A percentile compares a stretch with the other conserved stretches of the same genome.
phyloP scores from a whole-genome alignment of 305 asterid genomes.

The Fraxinus xanthoxyloides region DNA sequence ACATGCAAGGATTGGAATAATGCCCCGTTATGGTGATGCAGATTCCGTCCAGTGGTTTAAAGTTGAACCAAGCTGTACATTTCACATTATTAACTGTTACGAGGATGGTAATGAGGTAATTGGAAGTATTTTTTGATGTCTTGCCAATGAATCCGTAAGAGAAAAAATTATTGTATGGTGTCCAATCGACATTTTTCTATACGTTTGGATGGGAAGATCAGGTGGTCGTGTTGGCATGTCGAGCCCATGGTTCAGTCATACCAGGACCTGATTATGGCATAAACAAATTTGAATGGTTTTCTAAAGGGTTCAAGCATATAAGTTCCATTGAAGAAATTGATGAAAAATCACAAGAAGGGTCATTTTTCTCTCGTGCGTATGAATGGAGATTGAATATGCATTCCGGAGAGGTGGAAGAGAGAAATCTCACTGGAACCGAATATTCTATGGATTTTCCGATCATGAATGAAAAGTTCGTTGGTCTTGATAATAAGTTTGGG shows the following conservation, averaged over 20 bases:
- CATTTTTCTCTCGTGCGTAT: constrained; percentile 39
- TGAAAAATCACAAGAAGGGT: constrained; percentile 18
- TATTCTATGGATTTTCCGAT: constrained; percentile 66
- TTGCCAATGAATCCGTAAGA: background rate
- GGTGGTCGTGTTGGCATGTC: constrained; percentile 54
- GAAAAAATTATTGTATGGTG: background rate
- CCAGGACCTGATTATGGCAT: constrained; percentile 64
- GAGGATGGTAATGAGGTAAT: constrained; percentile 56
- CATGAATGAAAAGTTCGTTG: constrained; percentile 44
- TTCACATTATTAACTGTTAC: constrained; percentile 59
- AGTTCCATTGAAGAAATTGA: constrained; percentile 7
- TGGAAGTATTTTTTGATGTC: background rate
- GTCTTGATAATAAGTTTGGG: constrained; percentile 40
- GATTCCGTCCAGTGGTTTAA: constrained; percentile 59
- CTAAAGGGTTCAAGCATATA: constrained; percentile 38
- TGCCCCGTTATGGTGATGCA: constrained; percentile 77
- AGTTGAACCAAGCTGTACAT: constrained; percentile 47
- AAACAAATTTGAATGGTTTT: constrained; percentile 52
- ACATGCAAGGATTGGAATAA: constrained; percentile 58
- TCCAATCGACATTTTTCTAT: background rate
- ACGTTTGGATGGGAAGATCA: constrained; percentile 19
- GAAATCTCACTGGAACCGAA: constrained; percentile 42
- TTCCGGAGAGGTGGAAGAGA: constrained; percentile 42
- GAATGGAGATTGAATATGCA: constrained; percentile 54
- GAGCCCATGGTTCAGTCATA: constrained; percentile 46